Percentiles rank a stretch among this genome's conserved stretches.
Conservation (phyloP, 768 basidiomycete species). For the Amanita pallidorosea region DNA sequence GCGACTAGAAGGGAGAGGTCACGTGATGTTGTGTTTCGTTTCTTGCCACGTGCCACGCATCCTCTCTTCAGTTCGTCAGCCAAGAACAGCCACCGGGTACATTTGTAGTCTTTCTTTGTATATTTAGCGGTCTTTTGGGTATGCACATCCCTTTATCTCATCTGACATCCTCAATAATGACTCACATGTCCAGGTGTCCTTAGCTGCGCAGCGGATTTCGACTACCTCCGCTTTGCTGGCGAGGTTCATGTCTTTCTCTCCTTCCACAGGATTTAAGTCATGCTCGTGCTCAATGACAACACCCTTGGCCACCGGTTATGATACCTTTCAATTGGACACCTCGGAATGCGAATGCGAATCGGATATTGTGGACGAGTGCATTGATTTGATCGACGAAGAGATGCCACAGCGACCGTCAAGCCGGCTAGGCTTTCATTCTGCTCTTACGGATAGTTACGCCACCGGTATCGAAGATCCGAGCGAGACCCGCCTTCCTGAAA, state of each 20-base stretch:
- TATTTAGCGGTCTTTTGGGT: background rate
- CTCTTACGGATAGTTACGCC: constrained; percentile 10
- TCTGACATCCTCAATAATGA: background rate
- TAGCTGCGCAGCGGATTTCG: background rate
- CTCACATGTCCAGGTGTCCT: background rate
- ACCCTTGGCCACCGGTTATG: background rate
- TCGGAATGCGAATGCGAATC: constrained; percentile 11
- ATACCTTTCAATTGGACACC: background rate
- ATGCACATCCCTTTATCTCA: background rate
- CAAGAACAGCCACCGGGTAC: background rate
- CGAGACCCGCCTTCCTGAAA: background rate
- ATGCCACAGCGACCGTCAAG: constrained; percentile 37
- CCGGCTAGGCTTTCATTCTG: constrained; percentile 34
- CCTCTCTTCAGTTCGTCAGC: background rate
- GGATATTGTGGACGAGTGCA: constrained; percentile 14
- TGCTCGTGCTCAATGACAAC: background rate
- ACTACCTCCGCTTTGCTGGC: background rate
- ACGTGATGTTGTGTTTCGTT: background rate
- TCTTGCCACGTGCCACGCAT: background rate
- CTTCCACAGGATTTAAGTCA: background rate
- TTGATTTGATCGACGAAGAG: constrained; percentile 5
- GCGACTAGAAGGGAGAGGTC: background rate
- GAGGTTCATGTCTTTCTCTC: background rate
- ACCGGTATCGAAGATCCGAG: constrained; percentile 1
- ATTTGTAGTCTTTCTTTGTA: constrained; percentile 2